These are phyloP conservation scores for Cordyceps javanica DNA, from an alignment of 2,329 filamentous ascomycete genomes.

Conservation along the genomic window DNA sequence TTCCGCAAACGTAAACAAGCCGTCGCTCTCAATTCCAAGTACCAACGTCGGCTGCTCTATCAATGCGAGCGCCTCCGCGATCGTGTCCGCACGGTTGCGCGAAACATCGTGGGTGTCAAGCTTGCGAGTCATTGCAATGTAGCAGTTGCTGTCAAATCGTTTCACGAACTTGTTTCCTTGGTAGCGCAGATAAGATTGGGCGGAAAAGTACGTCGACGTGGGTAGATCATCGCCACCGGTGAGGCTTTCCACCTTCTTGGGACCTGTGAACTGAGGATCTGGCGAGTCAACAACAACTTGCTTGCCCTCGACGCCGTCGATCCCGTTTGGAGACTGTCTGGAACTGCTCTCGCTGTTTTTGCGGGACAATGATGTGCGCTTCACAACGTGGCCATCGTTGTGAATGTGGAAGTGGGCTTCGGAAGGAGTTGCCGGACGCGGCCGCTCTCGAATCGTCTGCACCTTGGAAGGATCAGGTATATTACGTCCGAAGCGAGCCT, in stretches of 20 bases:
- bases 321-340: conserved; percentile 22
- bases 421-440: conserved; percentile 54
- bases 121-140: conserved; percentile 97
- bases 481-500: conserved; percentile 89
- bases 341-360: conserved; percentile 33
- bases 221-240: conserved; percentile 46
- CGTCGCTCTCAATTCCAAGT: conserved; percentile 90
- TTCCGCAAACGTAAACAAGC: conserved; percentile 94
- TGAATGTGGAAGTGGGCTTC: conserved; percentile 75
- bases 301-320: conserved; percentile 18
- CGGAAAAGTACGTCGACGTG: conserved; percentile 88
- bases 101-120: conserved; percentile 96
- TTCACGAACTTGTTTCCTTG: conserved; percentile 95
- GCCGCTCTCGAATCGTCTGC: conserved; percentile 71
- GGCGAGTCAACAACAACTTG: conserved; percentile 21
- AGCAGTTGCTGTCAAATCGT: conserved; percentile 97
- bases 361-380: conserved; percentile 44
- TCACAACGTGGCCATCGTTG: conserved; percentile 71
- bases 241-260: conserved; percentile 41
- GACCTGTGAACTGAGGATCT: conserved; percentile 66
- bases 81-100: conserved; percentile 60
- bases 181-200: conserved; percentile 94
- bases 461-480: conserved; percentile 77
- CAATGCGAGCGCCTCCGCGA: conserved; percentile 68
- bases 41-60: conserved; percentile 89